A percentile compares a stretch with the other conserved stretches of the same genome.
Evolutionary conservation across 768 basidiomycete species (phyloP).

Genomic region (Tricholoma saponaceum): DNA sequence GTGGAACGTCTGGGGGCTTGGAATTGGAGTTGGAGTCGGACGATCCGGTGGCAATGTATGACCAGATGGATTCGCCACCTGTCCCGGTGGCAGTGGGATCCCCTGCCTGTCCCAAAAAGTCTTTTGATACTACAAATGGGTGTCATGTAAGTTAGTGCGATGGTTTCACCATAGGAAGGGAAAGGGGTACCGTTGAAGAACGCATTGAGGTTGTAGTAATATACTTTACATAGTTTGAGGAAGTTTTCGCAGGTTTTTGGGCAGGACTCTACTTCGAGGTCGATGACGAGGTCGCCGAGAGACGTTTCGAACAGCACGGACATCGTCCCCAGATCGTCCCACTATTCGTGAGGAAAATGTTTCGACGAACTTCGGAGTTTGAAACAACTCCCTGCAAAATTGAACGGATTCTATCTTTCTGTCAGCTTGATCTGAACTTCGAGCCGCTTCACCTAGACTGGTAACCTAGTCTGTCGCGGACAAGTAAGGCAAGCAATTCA

Average conservation of each 20-base stretch:
- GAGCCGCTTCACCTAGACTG: too few relatives aligned
- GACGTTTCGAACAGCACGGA: conserved; percentile 97
- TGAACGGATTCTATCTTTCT: too few relatives aligned
- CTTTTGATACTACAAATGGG: conserved; percentile 63
- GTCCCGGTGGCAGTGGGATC: conserved; percentile 37
- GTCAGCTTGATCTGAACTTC: too few relatives aligned
- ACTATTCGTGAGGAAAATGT: too few relatives aligned
- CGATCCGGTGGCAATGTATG: conserved; percentile 55
- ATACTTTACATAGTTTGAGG: conserved; percentile 94
- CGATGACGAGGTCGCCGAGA: conserved; percentile 94
- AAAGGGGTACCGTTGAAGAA: conserved; percentile 86
- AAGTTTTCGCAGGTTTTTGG: conserved; percentile 95
- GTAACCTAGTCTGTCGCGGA: too few relatives aligned
- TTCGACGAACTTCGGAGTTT: too few relatives aligned
- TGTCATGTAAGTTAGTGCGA: background rate
- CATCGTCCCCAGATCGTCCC: too few relatives aligned
- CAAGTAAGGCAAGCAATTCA: too few relatives aligned
- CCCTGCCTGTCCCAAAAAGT: conserved; percentile 96
- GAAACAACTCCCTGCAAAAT: too few relatives aligned
- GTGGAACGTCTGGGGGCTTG: too few relatives aligned
- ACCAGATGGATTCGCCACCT: conserved; percentile 89
- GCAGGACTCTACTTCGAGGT: conserved; percentile 87
- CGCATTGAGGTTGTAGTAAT: conserved; percentile 94
- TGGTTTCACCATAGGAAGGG: background rate
- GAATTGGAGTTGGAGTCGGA: conserved; percentile 16